Base-by-base conservation (phyloP, 2,329 filamentous ascomycete genomes). In the Fusarium falciforme region DNA sequence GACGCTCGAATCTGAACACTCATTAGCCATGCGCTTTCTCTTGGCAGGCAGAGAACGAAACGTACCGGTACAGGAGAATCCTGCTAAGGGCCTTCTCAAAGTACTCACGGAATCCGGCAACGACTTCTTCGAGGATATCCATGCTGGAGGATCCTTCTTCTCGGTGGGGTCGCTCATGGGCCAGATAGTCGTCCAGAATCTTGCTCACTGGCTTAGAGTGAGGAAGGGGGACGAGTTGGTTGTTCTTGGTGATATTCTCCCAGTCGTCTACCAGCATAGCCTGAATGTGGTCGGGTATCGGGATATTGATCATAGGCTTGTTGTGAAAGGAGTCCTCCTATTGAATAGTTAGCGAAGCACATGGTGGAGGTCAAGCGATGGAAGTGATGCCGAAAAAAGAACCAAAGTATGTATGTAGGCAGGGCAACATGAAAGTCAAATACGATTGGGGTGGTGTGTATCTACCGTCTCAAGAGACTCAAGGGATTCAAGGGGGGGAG, bases 211-310 rank as follows among this genome's bases (percentile, higher is more conserved):
- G 91, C 61, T 92, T 90, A 31, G 88, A 87, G 55, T 94, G 92
- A 1, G 96, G 96, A 17, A 99, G 87, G 2, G 94, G 92, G 35
- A 98, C 94, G 5, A 98, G 91, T 80, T 96, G 94, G 76, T 94
- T 91, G 80, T 97, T 96, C 85, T 98, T 98, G 66, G 96, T 99
- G 71, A 99, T 92, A 78, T 98, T 97, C 83, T 99, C 96, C 96
- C 96, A 99, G 82, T 99, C 96, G 81, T 99, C 96, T 25, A 99
- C 96, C 4, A 99, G 90, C 72, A 97, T 89, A 17, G 93, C 94
- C 85, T 98, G 98, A 75, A 99, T 88, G 74, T 93, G 91, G 80
- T 98, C 96, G 0, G 96, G 95, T 73, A 98, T 91, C 59, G 92
- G 89, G 47, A 99, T 89, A 77, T 94, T 94, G 78, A 99, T 93